A percentile compares a stretch with the other conserved stretches of the same genome.
Evolutionary conservation across 2,329 filamentous ascomycete genomes (phyloP).

Genomic region (Ampelomyces quisqualis): DNA sequence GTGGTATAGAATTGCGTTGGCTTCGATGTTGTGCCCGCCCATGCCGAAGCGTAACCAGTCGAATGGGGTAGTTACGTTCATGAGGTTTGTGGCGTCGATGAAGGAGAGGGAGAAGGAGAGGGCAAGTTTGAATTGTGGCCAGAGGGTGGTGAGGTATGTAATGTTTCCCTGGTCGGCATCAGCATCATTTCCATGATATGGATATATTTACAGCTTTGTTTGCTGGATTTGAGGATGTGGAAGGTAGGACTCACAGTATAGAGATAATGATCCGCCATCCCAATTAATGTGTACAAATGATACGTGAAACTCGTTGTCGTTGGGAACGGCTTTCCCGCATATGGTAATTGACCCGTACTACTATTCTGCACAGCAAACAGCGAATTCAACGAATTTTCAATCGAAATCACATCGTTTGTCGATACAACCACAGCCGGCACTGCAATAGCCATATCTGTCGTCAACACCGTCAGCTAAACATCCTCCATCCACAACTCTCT

Average conservation of each 20-base stretch:
- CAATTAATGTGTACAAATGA: constrained; percentile 54
- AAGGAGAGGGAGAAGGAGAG: constrained; percentile 46
- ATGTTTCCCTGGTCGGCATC: constrained; percentile 37
- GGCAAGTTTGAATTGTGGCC: constrained; percentile 49
- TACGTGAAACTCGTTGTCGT: constrained; percentile 55
- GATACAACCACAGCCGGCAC: constrained; percentile 57
- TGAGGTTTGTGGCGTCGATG: constrained; percentile 48
- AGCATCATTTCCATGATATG: neutral
- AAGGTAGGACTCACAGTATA: constrained; percentile 35
- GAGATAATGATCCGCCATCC: constrained; percentile 49
- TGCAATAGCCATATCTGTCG: constrained; percentile 60
- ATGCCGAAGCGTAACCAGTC: constrained; percentile 56
- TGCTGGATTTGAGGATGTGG: too few relatives aligned
- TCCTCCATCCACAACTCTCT: neutral
- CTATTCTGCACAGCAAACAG: constrained; percentile 50
- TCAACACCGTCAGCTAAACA: neutral
- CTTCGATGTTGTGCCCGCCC: constrained; percentile 53
- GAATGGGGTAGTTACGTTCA: constrained; percentile 48
- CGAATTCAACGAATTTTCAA: constrained; percentile 54
- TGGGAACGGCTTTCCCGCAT: constrained; percentile 51
- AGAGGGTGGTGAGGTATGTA: constrained; percentile 45
- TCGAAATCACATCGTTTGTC: constrained; percentile 55
- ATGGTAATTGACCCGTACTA: constrained; percentile 51
- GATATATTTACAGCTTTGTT: too few relatives aligned
- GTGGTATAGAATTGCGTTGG: constrained; percentile 52